phyloP scores from a whole-genome alignment of 2,329 filamentous ascomycete species.

The Xylaria sp. region DNA sequence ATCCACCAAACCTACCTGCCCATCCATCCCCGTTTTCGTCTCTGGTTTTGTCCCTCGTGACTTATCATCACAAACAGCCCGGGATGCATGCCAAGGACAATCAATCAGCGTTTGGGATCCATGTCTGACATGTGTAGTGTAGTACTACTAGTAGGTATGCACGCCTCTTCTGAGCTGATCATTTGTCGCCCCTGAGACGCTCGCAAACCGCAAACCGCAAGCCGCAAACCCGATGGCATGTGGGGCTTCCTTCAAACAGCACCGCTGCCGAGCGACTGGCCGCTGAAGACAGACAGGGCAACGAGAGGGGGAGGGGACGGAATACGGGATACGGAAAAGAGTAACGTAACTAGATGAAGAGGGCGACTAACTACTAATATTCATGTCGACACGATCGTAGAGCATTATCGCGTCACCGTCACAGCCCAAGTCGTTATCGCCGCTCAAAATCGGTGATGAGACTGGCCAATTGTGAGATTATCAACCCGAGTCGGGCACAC shows the following conservation, averaged over 20 bases:
- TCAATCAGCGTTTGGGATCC: conserved; percentile 32
- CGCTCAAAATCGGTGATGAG: conserved; percentile 3
- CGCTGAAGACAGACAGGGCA: background rate
- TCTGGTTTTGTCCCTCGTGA: conserved; percentile 36
- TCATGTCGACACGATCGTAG: conserved; percentile 15
- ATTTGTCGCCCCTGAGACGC: conserved; percentile 28
- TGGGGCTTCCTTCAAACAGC: conserved; percentile 33
- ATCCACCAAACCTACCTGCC: conserved; percentile 3
- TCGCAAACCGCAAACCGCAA: conserved; percentile 15
- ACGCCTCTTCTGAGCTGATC: conserved; percentile 31
- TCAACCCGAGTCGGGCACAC: conserved; percentile 26
- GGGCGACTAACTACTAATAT: background rate
- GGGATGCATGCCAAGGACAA: conserved; percentile 29
- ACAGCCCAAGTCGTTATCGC: conserved; percentile 2
- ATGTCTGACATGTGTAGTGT: conserved; percentile 35
- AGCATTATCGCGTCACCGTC: conserved; percentile 4
- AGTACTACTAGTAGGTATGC: conserved; percentile 6
- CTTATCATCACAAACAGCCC: conserved; percentile 32
- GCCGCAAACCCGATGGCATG: conserved; percentile 30
- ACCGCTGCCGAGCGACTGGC: conserved; percentile 20
- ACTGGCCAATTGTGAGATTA: conserved; percentile 18
- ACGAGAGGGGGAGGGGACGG: background rate
- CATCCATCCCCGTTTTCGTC: conserved; percentile 16
- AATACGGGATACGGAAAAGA: background rate
- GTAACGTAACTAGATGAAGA: background rate